Base-by-base conservation (phyloP, 768 basidiomycete genomes). In the Gymnopilus junonius region DNA sequence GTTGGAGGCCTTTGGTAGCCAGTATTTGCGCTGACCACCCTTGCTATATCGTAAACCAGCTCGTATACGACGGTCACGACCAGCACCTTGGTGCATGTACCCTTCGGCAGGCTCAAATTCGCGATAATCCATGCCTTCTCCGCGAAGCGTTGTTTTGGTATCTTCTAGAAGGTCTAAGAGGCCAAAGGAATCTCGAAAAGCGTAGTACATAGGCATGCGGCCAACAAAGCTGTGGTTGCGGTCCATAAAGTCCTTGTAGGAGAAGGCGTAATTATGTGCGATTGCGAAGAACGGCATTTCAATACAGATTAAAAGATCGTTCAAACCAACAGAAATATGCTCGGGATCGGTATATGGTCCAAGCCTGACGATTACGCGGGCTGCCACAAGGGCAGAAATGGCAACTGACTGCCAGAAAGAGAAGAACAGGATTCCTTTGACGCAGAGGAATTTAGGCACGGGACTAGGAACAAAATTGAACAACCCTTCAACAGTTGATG, bases 261-360 rank as follows among this genome's bases (percentile, higher is more conserved):
- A 90, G 75, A 99, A 99, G 29, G 97, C 97, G 70, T 91, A 98
- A 79, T 92, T 87, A 78, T 99, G 97, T 6, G 95, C 92, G 57
- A 97, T 81, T 2, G 97, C 97, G 72, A 99, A 99, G 62, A 99
- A 77, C 0, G 97, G 97, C 97, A 99, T 98, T 77, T 99, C 97
- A 64, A 95, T 78, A 77, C 95, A 97, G 69, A 98, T 94, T 61
- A 99, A 83, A 8, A 90, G 87, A 75, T 99, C 97, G 15, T 90
- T 93, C 65, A 97, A 84, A 6, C 93, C 93, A 23, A 97, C 82
- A 1, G 95, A 95, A 71, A 99, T 94, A 74, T 95, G 90, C 71
- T 94, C 93, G 29, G 81, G 80, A 74, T 95, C 92, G 8, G 88
- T 92, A 77, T 97, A 96, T 12, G 93, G 91, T 3, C 95, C 95